Base-by-base conservation (phyloP, 192 early-diverging fungal species). In the Rhizophlyctis rosea region DNA sequence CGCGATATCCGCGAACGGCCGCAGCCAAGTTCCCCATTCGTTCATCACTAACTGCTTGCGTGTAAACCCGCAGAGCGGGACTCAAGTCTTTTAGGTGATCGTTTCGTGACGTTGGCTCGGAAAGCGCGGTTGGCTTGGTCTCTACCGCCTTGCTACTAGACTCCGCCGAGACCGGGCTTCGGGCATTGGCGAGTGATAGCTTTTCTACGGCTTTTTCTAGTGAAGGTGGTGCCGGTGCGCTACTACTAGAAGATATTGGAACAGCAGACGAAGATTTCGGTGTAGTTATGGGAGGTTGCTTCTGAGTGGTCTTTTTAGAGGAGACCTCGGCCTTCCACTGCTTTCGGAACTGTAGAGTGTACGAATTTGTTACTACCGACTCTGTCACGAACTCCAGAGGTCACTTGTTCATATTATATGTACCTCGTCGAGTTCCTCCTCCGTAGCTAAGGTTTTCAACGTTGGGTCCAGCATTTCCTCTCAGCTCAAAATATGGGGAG, bases 1-100 rank as follows among this genome's bases (percentile, higher is more conserved):
- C 57, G 13, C 57, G 55, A 29, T 67, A 67, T 3, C 9, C 28
- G 25, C 27, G 44, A 3, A 67, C 11, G 21, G 65, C 65, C 49
- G 24, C 65, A 4, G 65, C 21, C 4, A 67, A 34, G 34, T 67
- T 59, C 3, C 65, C 65, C 65, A 67, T 67, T 36, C 65, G 39
- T 44, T 44, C 39, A 7, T 44, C 9, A 44, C 18, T 44, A 13
- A 18, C 18, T 18, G 39, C 39, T 7, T 44, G 7, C 7, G 18
- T 44, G 39, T 44, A 44, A 44, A 44, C 18, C 9, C 39, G 39
- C 39, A 44, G 18, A 44, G 9, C 18, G 7, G 7, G 39, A 18
- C 39, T 44, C 39, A 44, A n/a, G n/a, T n/a, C n/a, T n/a, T n/a
- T n/a, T n/a, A n/a, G n/a, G n/a, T n/a, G n/a, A n/a, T n/a, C n/a